Evolutionary conservation across 2,329 filamentous ascomycete genomes (phyloP), one percentile per base, ranked within the genome.

Genomic region (Exophiala calicioides): DNA sequence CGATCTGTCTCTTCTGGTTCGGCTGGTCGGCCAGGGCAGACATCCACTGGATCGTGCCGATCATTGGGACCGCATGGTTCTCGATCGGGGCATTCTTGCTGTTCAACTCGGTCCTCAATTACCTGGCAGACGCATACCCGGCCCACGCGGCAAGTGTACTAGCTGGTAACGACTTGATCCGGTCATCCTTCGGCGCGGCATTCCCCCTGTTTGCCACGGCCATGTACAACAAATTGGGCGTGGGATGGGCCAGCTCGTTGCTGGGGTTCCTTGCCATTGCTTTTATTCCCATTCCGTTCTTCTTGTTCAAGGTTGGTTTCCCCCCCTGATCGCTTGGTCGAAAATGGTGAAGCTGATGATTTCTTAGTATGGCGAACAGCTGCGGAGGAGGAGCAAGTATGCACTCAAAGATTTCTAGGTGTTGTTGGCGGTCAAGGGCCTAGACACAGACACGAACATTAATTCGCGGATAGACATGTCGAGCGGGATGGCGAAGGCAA

Each of bases 1-100:
- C 69, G 0, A 67, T 71, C 36, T 71, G 68, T 44, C 57, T 73
- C 1, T 72, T 73, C 61, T 72, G 69, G 70, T 73, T 72, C 47
- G 70, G 68, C 10, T 70, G 67, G 68, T 58, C 60, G 7, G 52
- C 66, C 3, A 49, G 62, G 8, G 49, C 60, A 5, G 40, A 45
- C 23, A 53, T 68, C 4, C 67, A 69, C 50, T 71, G 65, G 64
- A 70, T 71, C 42, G 56, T 70, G 47, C 68, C 66, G 1, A 69
- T 70, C 57, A 67, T 70, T 44, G 68, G 66, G 10, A 64, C 64
- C 1, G 58, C 51, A 1, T 70, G 65, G 52, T 72, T 74, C 57
- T 53, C 60, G 15, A 58, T 68, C 20, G 72, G 71, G 4, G 62
- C 43, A 2, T 55, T 55, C 30, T 13, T 51, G 1, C 12, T 58